Conservation (phyloP, 371 early-diverging fungal species). For the Mortierella sp. region DNA sequence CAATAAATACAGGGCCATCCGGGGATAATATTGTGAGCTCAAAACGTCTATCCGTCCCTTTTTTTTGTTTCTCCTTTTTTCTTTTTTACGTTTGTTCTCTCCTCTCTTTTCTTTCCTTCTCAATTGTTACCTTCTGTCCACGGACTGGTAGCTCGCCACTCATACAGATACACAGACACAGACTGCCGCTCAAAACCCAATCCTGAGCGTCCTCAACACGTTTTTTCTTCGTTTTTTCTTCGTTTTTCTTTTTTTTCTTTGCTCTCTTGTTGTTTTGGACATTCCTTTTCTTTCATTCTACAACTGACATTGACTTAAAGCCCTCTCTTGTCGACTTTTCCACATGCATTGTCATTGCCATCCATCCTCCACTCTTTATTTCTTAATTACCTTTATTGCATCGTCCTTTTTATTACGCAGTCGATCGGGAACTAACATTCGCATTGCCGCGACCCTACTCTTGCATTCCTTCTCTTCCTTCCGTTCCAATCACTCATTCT, state of each 20-base stretch:
- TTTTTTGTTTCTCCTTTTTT: background rate
- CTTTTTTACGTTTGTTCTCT: background rate
- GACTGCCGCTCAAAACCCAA: background rate
- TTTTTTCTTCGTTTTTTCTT: background rate
- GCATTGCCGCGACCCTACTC: background rate
- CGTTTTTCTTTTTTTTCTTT: background rate
- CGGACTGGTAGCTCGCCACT: background rate
- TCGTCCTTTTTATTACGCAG: background rate
- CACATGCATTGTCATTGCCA: background rate
- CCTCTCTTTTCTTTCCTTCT: too few relatives aligned
- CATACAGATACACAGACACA: background rate
- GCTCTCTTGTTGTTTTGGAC: background rate
- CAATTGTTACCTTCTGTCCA: background rate
- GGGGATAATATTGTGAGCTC: background rate
- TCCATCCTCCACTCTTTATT: background rate
- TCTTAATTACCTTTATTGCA: background rate
- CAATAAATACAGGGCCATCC: background rate
- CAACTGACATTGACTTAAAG: background rate
- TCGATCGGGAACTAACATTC: background rate
- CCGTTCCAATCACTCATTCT: background rate
- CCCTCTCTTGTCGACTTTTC: background rate
- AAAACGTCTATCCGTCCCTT: background rate
- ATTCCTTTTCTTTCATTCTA: background rate
- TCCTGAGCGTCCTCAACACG: background rate
- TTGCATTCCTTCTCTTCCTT: background rate